Evolutionary conservation across 1,139 yeast genomes (phyloP).

Genomic region (Suhomyces kunorum): DNA sequence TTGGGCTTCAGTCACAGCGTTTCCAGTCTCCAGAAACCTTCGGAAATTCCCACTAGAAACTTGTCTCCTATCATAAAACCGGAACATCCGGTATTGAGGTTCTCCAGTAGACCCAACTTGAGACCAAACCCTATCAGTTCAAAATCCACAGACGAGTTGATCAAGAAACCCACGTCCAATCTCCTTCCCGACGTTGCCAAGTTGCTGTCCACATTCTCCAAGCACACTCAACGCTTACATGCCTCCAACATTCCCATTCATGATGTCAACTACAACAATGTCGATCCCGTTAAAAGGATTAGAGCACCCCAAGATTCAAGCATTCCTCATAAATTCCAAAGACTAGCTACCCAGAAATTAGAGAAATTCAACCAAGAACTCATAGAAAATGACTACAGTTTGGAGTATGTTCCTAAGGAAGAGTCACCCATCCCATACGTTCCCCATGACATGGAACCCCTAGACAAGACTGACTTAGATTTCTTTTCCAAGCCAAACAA

Average conservation of each 20-base stretch:
- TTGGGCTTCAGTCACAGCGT: conserved; percentile 35
- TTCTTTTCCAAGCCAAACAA: conserved; percentile 21
- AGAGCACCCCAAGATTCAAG: conserved; percentile 9
- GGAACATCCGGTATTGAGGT: not conserved
- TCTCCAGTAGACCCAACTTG: conserved; percentile 2
- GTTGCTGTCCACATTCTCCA: conserved; percentile 8
- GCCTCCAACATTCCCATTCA: conserved; percentile 21
- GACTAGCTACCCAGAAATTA: not conserved
- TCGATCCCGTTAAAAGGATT: conserved; percentile 37
- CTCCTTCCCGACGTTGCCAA: conserved; percentile 2
- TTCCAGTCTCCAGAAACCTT: not conserved
- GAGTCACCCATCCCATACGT: conserved; percentile 32
- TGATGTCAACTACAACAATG: conserved; percentile 24
- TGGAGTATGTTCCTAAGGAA: conserved; percentile 22
- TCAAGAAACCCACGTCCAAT: conserved; percentile 1
- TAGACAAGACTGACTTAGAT: conserved; percentile 26
- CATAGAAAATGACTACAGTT: conserved; percentile 19
- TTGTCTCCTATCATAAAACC: not conserved
- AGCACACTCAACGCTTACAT: conserved; percentile 26
- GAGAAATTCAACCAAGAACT: conserved; percentile 11
- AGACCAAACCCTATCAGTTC: not conserved
- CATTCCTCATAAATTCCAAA: conserved; percentile 12
- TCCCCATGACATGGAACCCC: conserved; percentile 33
- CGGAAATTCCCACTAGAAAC: not conserved
- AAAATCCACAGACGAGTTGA: conserved; percentile 4